Conservation (phyloP, 2,329 filamentous ascomycete genomes). For the Rutstroemia sp. region DNA sequence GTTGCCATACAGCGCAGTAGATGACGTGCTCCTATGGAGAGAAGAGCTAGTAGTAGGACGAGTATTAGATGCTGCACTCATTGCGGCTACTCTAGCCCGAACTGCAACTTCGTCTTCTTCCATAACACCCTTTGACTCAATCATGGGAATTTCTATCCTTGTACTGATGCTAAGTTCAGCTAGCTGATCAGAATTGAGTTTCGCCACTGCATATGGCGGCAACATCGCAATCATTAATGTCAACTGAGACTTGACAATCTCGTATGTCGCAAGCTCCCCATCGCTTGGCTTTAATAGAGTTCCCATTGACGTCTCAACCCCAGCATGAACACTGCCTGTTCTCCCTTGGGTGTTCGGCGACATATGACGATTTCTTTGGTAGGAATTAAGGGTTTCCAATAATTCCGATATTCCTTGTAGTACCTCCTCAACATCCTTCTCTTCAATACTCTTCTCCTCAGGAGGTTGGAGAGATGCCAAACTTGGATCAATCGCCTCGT, state of each 20-base stretch:
- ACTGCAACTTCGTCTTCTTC: conserved; percentile 41
- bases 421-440: conserved; percentile 60
- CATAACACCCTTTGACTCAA: conserved; percentile 43
- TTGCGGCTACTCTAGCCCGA: conserved; percentile 23
- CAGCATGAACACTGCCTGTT: conserved; percentile 55
- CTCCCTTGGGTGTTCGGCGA: conserved; percentile 56
- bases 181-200: conserved; percentile 47
- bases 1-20: conserved; percentile 27
- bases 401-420: conserved; percentile 68
- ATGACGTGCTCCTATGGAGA: conserved; percentile 21
- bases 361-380: conserved; percentile 71
- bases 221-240: conserved; percentile 43
- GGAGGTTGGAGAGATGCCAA: conserved; percentile 33
- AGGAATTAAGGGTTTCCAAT: conserved; percentile 68
- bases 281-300: conserved; percentile 58
- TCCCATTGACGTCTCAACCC: conserved; percentile 49
- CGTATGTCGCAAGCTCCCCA: conserved; percentile 44
- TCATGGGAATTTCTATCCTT: conserved; percentile 40
- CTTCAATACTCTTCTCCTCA: conserved; percentile 43
- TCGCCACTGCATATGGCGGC: conserved; percentile 49
- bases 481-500: conserved; percentile 48
- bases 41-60: conserved; percentile 18
- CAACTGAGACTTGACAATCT: conserved; percentile 44
- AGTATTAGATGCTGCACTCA: conserved; percentile 15
- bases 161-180: conserved; percentile 46